These are phyloP conservation scores for Butyriboletus loyo DNA, from an alignment of 768 basidiomycete genomes.

Conservation along the genomic window DNA sequence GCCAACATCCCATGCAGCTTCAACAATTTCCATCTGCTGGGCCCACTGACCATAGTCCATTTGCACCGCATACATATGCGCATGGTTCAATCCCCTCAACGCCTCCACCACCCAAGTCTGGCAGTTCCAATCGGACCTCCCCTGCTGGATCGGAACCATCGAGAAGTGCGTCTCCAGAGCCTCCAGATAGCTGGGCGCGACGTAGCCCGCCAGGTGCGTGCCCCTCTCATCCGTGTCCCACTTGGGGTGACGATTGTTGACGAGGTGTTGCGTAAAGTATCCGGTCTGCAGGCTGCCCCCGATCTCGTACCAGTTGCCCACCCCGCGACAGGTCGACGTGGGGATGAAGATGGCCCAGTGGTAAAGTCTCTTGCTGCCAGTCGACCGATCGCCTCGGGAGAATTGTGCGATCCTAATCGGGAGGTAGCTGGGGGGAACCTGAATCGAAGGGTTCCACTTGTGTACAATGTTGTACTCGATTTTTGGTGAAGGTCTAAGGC, in stretches of 20 bases:
- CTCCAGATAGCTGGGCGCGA: conserved; percentile 2
- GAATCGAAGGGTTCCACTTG: neutral
- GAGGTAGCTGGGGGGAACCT: conserved; percentile 12
- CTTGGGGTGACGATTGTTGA: conserved; percentile 11
- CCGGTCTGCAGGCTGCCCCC: conserved; percentile 5
- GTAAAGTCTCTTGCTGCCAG: neutral
- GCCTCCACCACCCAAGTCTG: conserved; percentile 21
- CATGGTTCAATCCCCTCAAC: conserved; percentile 9
- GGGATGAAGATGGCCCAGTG: conserved; percentile 26
- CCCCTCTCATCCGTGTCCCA: conserved; percentile 18
- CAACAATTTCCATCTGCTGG: conserved; percentile 16
- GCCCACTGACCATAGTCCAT: conserved; percentile 11
- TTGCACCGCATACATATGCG: conserved; percentile 16
- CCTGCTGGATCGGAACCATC: conserved; percentile 11
- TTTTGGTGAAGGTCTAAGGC: neutral
- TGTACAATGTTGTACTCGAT: conserved; percentile 12
- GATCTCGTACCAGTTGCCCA: conserved; percentile 22
- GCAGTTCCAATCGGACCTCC: conserved; percentile 7
- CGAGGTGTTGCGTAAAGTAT: conserved; percentile 13
- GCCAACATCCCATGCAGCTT: conserved; percentile 8
- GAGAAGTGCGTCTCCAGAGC: conserved; percentile 8
- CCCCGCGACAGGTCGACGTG: conserved; percentile 12
- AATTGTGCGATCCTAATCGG: conserved; percentile 19
- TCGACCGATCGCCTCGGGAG: neutral
- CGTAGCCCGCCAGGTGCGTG: conserved; percentile 8